Evolutionary conservation across 2,329 filamentous ascomycete genomes (phyloP).

Genomic region (Zymoseptoria tritici): DNA sequence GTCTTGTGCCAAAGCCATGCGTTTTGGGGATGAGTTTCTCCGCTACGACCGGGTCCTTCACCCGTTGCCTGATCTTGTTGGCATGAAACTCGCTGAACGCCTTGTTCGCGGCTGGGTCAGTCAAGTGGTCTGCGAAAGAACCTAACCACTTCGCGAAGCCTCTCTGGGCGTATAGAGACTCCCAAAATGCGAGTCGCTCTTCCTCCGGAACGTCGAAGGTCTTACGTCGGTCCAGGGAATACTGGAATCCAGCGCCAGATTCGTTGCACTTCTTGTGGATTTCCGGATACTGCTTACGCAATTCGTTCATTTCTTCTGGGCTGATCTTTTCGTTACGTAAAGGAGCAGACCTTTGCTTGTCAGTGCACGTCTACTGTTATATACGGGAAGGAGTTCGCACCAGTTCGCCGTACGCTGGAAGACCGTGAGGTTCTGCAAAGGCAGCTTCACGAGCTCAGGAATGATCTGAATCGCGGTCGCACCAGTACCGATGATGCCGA

Average conservation of each 20-base stretch:
- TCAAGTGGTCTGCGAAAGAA: slow-evolving; percentile 34
- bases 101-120: slow-evolving; percentile 31
- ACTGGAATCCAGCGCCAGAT: slow-evolving; percentile 26
- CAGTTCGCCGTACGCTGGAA: slow-evolving; percentile 61
- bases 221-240: slow-evolving; percentile 29
- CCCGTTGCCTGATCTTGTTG: slow-evolving; percentile 37
- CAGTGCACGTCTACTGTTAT: background rate
- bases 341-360: slow-evolving; percentile 16
- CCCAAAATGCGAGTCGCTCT: slow-evolving; percentile 37
- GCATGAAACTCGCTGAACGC: slow-evolving; percentile 40
- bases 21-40: slow-evolving; percentile 49
- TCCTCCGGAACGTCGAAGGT: slow-evolving; percentile 41
- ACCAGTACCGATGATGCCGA: slow-evolving; percentile 38
- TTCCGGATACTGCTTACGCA: slow-evolving; percentile 20
- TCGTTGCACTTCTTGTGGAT: slow-evolving; percentile 33
- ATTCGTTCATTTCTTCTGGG: slow-evolving; percentile 20
- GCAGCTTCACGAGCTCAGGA: slow-evolving; percentile 23
- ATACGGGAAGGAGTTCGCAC: slow-evolving; percentile 1
- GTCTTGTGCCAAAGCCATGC: slow-evolving; percentile 29
- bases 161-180: slow-evolving; percentile 33
- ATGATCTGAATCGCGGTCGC: slow-evolving; percentile 35
- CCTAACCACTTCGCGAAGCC: slow-evolving; percentile 35
- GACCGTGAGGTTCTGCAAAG: slow-evolving; percentile 41
- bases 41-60: slow-evolving; percentile 36
- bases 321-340: slow-evolving; percentile 18